phyloP scores from a whole-genome alignment of 345 rosid genomes.

The Salix purpurea region DNA sequence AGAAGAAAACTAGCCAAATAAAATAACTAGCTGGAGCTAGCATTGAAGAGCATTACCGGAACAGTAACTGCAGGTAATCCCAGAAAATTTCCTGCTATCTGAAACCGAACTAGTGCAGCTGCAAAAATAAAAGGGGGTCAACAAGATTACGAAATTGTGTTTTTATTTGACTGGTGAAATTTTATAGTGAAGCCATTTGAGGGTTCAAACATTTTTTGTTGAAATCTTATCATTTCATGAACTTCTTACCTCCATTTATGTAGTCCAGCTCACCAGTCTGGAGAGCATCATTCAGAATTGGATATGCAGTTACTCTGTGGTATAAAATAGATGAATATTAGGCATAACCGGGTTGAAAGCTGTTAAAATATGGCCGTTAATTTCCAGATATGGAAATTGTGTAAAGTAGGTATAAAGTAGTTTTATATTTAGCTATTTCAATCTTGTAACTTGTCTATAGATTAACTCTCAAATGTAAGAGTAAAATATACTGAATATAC shows the following conservation, averaged over 20 bases:
- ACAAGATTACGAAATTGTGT: background rate
- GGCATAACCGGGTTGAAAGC: background rate
- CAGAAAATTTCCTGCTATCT: constrained; percentile 70
- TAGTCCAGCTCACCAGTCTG: constrained; percentile 71
- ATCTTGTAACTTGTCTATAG: too few species aligned
- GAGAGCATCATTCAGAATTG: constrained; percentile 39
- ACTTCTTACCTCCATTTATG: constrained; percentile 59
- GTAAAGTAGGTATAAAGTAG: too few species aligned
- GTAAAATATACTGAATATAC: too few species aligned
- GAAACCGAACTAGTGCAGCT: constrained; percentile 69
- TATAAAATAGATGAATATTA: background rate
- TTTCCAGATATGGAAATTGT: too few species aligned
- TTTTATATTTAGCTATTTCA: too few species aligned
- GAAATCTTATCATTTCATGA: background rate
- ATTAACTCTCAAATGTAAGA: too few species aligned
- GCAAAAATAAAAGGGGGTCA: constrained; percentile 17
- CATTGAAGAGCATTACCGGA: constrained; percentile 35
- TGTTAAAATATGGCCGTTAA: too few species aligned
- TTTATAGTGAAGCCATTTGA: background rate
- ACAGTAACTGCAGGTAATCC: constrained; percentile 70
- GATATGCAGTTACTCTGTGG: constrained; percentile 63
- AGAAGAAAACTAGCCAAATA: background rate
- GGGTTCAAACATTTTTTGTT: background rate
- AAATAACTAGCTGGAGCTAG: background rate
- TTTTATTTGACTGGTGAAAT: background rate